Base-by-base conservation (phyloP, 768 basidiomycete genomes). In the Leccinum olivaceopallidum region DNA sequence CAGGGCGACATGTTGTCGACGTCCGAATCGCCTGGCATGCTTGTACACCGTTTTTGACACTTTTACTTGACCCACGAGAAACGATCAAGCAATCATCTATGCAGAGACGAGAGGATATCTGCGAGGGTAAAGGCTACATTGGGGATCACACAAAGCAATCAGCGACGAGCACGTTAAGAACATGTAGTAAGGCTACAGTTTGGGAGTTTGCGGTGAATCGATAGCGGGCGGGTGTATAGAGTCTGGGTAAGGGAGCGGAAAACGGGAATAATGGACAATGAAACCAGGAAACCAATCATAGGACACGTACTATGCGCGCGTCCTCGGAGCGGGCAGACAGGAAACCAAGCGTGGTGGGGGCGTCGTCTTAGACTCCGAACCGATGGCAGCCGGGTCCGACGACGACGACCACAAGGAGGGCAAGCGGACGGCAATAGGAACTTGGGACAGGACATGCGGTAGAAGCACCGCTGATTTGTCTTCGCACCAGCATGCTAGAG, bases 401-500 rank as follows among this genome's bases (percentile, higher is more conserved):
- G 28, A 28, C 26, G 26, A 26, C 28, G 24, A 42, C 5, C 4
- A 26, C 26, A 26, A 5, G 26, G 26, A 26, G 39, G 18, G 18
- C 39, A 42, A 30, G 56, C 65, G 70, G 28, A 80, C 71, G 55
- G 81, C 81, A 12, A 84, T 75, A 4, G 84, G 75, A 18, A 93
- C 77, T 73, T 97, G 95, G 16, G 81, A 77, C 6, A 90, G 78
- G 32, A 95, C 64, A 0, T 83, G 77, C 6, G 82, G 74, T 6
- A 84, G 71, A 10, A 95, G 76, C 56, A 84, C 82, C 8, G 85
- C 81, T 24, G 93, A 71, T 64, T 89, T 90, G 68, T 92, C 88
- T 63, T 92, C 89, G 4, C 90, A 85, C 95, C 95, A 98, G 81
- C 92, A 97, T 9, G 80, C 95, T 95, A 63, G 2, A 14, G 18